Percentiles rank a stretch among this genome's conserved stretches.
Evolutionary conservation across 495 filamentous ascomycete genomes (phyloP).

Genomic region (Jackrogersella multiformis): DNA sequence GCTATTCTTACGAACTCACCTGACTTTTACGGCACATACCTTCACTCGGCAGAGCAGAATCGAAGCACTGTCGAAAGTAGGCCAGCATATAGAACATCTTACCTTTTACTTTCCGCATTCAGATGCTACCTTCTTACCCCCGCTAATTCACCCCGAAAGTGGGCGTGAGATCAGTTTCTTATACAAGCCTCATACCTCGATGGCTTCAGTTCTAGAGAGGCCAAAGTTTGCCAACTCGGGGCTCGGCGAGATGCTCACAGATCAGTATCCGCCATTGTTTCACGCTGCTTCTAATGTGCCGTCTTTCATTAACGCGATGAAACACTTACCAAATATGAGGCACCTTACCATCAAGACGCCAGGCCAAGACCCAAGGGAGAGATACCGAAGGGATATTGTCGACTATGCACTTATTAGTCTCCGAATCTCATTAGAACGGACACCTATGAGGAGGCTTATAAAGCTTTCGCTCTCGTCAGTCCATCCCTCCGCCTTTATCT

Average conservation of each 20-base stretch:
- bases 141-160: slow-evolving; percentile 72
- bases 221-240: slow-evolving; percentile 72
- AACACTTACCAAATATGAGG: slow-evolving; percentile 67
- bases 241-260: slow-evolving; percentile 74
- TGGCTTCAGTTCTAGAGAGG: slow-evolving; percentile 55
- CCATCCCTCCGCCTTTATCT: slow-evolving; percentile 73
- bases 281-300: slow-evolving; percentile 85
- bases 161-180: slow-evolving; percentile 78
- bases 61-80: slow-evolving; percentile 74
- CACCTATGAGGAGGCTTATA: slow-evolving; percentile 64
- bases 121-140: slow-evolving; percentile 76
- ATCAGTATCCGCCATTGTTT: slow-evolving; percentile 83
- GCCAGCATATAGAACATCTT: slow-evolving; percentile 73
- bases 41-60: slow-evolving; percentile 74
- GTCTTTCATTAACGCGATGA: slow-evolving; percentile 76
- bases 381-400: slow-evolving; percentile 76
- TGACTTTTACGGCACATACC: slow-evolving; percentile 74
- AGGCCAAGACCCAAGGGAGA: slow-evolving; percentile 70
- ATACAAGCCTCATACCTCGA: slow-evolving; percentile 72
- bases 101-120: slow-evolving; percentile 76
- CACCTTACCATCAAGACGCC: slow-evolving; percentile 77
- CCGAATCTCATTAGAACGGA: slow-evolving; percentile 77
- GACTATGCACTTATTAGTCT: slow-evolving; percentile 85
- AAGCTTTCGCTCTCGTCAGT: slow-evolving; percentile 72
- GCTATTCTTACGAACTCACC: slow-evolving; percentile 62